Percentiles rank a stretch among this genome's conserved stretches.
Conservation (phyloP, 768 basidiomycete genomes). For the Phaeolepiota aurea region DNA sequence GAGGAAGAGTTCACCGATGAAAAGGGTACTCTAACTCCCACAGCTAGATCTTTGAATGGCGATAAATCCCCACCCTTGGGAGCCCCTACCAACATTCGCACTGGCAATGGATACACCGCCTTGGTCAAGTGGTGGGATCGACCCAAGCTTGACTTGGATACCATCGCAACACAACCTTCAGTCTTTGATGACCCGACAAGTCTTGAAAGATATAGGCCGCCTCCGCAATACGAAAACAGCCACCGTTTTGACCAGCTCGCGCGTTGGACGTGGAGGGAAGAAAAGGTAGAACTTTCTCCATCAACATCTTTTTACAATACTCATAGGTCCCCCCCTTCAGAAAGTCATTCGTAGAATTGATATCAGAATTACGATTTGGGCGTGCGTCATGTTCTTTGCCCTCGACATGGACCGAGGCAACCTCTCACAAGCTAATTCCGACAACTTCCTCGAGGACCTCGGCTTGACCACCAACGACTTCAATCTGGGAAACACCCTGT, state of each 20-base stretch:
- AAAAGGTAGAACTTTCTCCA: conserved; percentile 29
- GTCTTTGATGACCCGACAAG: conserved; percentile 52
- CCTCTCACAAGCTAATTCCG: conserved; percentile 58
- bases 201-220: conserved; percentile 43
- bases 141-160: conserved; percentile 30
- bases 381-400: conserved; percentile 55
- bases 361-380: conserved; percentile 51
- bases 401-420: conserved; percentile 54
- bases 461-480: conserved; percentile 54
- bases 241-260: conserved; percentile 59
- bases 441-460: conserved; percentile 60
- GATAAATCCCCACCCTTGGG: conserved; percentile 22
- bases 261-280: conserved; percentile 68
- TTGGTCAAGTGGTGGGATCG: conserved; percentile 23
- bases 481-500: conserved; percentile 56
- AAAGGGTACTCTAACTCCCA: conserved; percentile 6
- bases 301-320: not conserved
- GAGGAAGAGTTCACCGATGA: conserved; percentile 5
- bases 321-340: conserved; percentile 16
- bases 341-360: conserved; percentile 52
- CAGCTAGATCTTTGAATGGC: conserved; percentile 4
- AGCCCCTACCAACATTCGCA: conserved; percentile 16
- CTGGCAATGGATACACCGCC: conserved; percentile 12
- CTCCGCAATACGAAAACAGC: conserved; percentile 46
- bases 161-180: conserved; percentile 51